Conservation (phyloP, 2,329 filamentous ascomycete genomes). For the Orbilia brochopaga region DNA sequence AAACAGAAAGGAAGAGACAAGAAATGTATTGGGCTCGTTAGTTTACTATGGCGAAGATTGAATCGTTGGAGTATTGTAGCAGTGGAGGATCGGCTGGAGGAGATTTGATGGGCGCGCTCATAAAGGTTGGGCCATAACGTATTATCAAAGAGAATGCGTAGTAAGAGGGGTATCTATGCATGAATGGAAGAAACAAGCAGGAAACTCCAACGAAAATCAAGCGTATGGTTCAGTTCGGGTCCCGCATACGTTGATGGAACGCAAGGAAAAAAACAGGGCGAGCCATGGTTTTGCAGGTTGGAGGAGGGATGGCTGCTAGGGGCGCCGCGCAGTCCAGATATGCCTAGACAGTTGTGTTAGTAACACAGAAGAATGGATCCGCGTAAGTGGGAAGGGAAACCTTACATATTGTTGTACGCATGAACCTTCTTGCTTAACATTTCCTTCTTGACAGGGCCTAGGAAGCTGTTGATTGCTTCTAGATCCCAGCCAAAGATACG, state of each 20-base stretch:
- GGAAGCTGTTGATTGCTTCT: slow-evolving; percentile 69
- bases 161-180: slow-evolving; percentile 47
- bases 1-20: slow-evolving; percentile 16
- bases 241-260: slow-evolving; percentile 22
- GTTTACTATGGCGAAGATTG: slow-evolving; percentile 14
- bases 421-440: slow-evolving; percentile 72
- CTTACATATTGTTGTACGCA: slow-evolving; percentile 79
- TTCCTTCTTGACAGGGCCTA: slow-evolving; percentile 69
- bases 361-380: slow-evolving; percentile 3
- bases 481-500: slow-evolving; percentile 68
- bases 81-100: slow-evolving; percentile 8
- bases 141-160: slow-evolving; percentile 47
- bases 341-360: slow-evolving; percentile 53
- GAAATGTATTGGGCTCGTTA: slow-evolving; percentile 24
- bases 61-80: slow-evolving; percentile 9
- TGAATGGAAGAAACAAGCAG: slow-evolving; percentile 41
- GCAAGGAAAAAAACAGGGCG: slow-evolving; percentile 17
- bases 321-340: slow-evolving; percentile 56
- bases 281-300: slow-evolving; percentile 15
- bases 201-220: slow-evolving; percentile 27
- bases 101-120: slow-evolving; percentile 21
- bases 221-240: slow-evolving; percentile 3
- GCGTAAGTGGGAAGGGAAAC: slow-evolving; percentile 54
- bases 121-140: slow-evolving; percentile 40
- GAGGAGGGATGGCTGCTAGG: slow-evolving; percentile 25